These are phyloP conservation scores for Trichosporon sp. DNA, from an alignment of 1,284 basidiomycete species.

Conservation along the genomic window DNA sequence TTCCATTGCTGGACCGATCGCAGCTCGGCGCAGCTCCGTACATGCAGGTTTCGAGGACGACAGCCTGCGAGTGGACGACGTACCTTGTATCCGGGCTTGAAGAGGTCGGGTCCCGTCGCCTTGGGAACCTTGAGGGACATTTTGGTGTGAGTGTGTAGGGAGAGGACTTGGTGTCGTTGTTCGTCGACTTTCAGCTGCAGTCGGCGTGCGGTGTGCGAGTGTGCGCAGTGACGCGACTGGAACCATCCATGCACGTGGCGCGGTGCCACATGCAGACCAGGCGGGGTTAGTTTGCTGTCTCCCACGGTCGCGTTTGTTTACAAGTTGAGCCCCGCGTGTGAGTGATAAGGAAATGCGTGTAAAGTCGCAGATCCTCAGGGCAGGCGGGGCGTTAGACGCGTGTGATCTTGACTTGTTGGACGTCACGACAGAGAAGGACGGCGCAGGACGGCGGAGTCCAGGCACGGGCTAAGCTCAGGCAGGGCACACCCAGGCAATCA, in stretches of 20 bases:
- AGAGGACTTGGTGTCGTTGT: not conserved
- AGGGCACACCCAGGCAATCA: not conserved
- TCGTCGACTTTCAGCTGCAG: not conserved
- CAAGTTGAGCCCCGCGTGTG: not conserved
- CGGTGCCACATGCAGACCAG: conserved; percentile 9
- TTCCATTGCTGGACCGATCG: not conserved
- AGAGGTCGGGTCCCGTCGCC: conserved; percentile 76
- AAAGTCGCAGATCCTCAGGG: no score
- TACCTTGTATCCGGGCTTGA: conserved; percentile 64
- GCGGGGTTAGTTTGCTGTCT: not conserved
- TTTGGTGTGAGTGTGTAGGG: conserved; percentile 4
- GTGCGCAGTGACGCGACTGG: conserved; percentile 18
- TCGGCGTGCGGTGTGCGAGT: no score
- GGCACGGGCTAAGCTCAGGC: conserved; percentile 7
- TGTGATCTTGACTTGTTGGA: conserved; percentile 7
- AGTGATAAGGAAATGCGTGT: conserved; percentile 11
- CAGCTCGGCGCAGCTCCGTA: not conserved
- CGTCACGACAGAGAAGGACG: not conserved
- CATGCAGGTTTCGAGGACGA: not conserved
- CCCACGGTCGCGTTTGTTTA: conserved; percentile 16
- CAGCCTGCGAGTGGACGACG: not conserved
- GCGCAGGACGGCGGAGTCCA: not conserved
- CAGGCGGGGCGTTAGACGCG: not conserved
- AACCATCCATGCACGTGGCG: conserved; percentile 17
- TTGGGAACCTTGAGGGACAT: conserved; percentile 68